These are phyloP conservation scores for Cystobasidium onofrii DNA, from an alignment of 768 basidiomycete species.

Conservation along the genomic window DNA sequence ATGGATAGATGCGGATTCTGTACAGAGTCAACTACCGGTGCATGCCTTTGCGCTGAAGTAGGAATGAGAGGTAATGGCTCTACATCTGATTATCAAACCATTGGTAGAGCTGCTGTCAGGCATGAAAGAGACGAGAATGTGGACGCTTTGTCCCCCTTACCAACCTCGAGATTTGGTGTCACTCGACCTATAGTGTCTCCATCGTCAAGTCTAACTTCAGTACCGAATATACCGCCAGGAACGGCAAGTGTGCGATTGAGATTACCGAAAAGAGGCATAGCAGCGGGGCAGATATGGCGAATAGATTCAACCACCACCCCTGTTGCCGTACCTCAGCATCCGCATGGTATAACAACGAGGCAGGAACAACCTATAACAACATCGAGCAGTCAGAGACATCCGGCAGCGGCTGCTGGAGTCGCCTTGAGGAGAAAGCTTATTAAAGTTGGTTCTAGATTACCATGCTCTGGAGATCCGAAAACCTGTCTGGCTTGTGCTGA, in stretches of 20 bases:
- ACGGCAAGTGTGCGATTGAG: background rate
- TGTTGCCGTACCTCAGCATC: background rate
- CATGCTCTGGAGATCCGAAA: slow-evolving; percentile 23
- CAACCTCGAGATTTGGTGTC: background rate
- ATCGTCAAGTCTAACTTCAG: background rate
- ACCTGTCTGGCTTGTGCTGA: slow-evolving; percentile 33
- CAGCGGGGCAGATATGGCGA: slow-evolving; percentile 12
- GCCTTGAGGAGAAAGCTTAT: slow-evolving; percentile 24
- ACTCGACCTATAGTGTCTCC: background rate
- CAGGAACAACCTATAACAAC: background rate
- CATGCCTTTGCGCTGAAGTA: background rate
- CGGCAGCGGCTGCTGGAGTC: slow-evolving; percentile 20
- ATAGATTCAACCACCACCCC: background rate
- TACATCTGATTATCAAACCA: background rate
- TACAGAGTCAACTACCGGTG: background rate
- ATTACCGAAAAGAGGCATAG: background rate
- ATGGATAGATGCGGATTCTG: slow-evolving; percentile 1
- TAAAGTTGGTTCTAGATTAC: slow-evolving; percentile 25
- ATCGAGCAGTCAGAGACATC: background rate
- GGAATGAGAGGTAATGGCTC: background rate
- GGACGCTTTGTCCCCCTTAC: background rate
- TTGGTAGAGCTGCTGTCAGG: background rate
- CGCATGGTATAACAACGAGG: background rate
- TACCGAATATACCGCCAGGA: background rate
- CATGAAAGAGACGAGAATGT: background rate